A percentile compares a stretch with the other conserved stretches of the same genome.
Conservation (phyloP, 345 rosid species). For the Salix arbutifolia region DNA sequence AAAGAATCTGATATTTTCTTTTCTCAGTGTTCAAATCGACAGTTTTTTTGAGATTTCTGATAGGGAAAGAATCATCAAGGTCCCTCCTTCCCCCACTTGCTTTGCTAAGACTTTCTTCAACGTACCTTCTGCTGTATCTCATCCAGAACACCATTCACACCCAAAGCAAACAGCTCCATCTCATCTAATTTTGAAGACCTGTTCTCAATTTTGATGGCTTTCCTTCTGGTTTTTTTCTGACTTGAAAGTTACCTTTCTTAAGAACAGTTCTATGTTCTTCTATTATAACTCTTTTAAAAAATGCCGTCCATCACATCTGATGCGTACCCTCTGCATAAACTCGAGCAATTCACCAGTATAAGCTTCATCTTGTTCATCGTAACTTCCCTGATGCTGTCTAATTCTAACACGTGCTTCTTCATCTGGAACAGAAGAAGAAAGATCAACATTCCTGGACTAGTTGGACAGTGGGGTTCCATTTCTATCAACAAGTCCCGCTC, state of each 20-base stretch:
- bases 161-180: slow-evolving; percentile 24
- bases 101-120: too few species aligned
- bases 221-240: slow-evolving; percentile 61
- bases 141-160: too few species aligned
- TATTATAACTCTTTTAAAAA: slow-evolving; percentile 57
- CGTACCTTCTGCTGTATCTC: slow-evolving; percentile 23
- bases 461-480: slow-evolving; percentile 41
- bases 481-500: slow-evolving; percentile 50
- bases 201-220: slow-evolving; percentile 57
- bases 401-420: slow-evolving; percentile 45
- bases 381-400: slow-evolving; percentile 34
- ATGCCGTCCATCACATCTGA: slow-evolving; percentile 65
- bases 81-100: too few species aligned
- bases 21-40: too few species aligned
- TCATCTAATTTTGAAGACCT: slow-evolving; percentile 68
- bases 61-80: too few species aligned
- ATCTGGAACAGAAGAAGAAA: slow-evolving; percentile 42
- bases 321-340: slow-evolving; percentile 50
- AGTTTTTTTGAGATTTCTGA: too few species aligned
- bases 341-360: slow-evolving; percentile 55
- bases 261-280: slow-evolving; percentile 69
- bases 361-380: slow-evolving; percentile 48
- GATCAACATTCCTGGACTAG: slow-evolving; percentile 49
- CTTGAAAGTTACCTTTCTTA: slow-evolving; percentile 58
- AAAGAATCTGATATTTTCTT: too few species aligned